Evolutionary conservation across 2,329 filamentous ascomycete genomes (phyloP), one percentile per base, ranked within the genome.

Genomic region (Myriosclerotinia scirpicola): DNA sequence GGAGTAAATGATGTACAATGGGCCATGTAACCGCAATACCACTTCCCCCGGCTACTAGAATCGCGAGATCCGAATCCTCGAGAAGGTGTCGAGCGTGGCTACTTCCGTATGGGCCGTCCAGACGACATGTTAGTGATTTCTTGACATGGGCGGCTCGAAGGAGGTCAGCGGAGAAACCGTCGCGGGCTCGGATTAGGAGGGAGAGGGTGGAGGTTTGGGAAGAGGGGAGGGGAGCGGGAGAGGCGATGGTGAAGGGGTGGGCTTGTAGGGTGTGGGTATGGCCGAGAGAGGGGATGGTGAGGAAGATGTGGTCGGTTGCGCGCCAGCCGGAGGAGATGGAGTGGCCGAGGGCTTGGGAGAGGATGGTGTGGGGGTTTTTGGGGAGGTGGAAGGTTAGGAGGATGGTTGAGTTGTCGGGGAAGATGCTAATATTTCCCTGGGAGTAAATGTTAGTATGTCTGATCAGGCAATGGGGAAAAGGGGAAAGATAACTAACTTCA

Each of bases 61-160:
- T 75, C 0, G 82, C 80, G 0, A 81, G 79, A 50, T 82, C 78
- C 20, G 81, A 79, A 17, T 78, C 77, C 9, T 80, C 79, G 2
- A 89, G 78, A 73, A 85, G 80, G 22, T 82, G 76, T 20, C 87
- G 77, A 0, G 86, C 83, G 70, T 85, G 82, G 0, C 79, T 77
- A 12, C 84, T 87, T 50, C 87, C 87, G 71, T 90, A 89, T 0
- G 87, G 87, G 0, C 87, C 87, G 70, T 90, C 86, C n/a, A 90
- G 75, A 8, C 83, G 80, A 34, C 88, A 78, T 1, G 73, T 70
- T 0, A 83, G 78, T 2, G 79, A 78, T 7, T 78, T 71, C 67
- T 83, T 79, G 0, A 75, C 71, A 11, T 76, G 77, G 2, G 85
- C 85, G 71, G 86, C 78, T 42, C 77, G 72, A 1, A 89, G 79